These are phyloP conservation scores for Ceratocystis cacaofunesta DNA, from an alignment of 2,329 filamentous ascomycete genomes.

Conservation along the genomic window DNA sequence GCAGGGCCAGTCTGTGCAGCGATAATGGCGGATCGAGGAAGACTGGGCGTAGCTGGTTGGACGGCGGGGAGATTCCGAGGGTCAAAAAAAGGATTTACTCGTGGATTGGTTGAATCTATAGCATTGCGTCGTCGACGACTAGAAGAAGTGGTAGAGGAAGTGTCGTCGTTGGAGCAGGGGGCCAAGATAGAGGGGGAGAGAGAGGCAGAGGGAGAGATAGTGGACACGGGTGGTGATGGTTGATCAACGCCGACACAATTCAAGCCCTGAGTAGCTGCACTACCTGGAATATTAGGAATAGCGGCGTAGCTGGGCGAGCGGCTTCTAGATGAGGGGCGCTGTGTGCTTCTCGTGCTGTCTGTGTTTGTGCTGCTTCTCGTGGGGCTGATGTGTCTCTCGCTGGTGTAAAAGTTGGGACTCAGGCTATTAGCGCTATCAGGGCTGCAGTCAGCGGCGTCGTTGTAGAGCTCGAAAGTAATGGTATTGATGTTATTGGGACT, in stretches of 20 bases:
- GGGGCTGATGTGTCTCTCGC: constrained; percentile 12
- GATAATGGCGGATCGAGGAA: constrained; percentile 18
- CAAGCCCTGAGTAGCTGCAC: not conserved
- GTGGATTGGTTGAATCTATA: constrained; percentile 17
- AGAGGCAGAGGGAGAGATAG: not conserved
- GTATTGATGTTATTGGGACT: constrained; percentile 7
- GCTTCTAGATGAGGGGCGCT: constrained; percentile 13
- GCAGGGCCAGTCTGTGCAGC: constrained; percentile 18
- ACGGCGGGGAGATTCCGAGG: constrained; percentile 17
- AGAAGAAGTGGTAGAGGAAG: constrained; percentile 3
- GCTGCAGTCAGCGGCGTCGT: constrained; percentile 6
- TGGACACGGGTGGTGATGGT: not conserved
- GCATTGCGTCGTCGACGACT: constrained; percentile 18
- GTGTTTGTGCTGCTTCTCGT: not conserved
- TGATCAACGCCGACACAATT: not conserved
- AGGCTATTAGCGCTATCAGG: constrained; percentile 9
- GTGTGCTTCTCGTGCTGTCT: too few species aligned
- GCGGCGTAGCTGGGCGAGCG: constrained; percentile 14
- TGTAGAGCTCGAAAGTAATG: constrained; percentile 1
- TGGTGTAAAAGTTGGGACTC: constrained; percentile 13
- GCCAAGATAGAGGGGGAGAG: not conserved
- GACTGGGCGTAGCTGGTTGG: constrained; percentile 14
- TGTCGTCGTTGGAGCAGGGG: not conserved
- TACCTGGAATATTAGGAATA: not conserved
- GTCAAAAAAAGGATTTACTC: constrained; percentile 15